Conservation (phyloP, 305 asterid genomes). For the Plantago coronopus region DNA sequence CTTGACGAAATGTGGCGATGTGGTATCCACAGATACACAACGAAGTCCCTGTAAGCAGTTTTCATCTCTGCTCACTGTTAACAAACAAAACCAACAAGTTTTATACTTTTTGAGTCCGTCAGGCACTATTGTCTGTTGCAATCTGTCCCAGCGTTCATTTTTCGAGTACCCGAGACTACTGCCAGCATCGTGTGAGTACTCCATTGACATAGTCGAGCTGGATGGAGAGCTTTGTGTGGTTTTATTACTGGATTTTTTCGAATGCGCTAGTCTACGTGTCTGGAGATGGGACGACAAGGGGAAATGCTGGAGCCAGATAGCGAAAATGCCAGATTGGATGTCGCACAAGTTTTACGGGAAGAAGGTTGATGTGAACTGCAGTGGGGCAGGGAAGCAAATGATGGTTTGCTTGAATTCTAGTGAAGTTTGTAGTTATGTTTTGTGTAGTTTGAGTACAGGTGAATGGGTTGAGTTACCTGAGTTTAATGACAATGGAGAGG, state of each 20-base stretch:
- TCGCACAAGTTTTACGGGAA: constrained; percentile 59
- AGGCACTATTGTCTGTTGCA: constrained; percentile 62
- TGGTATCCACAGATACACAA: constrained; percentile 57
- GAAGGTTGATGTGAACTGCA: constrained; percentile 70
- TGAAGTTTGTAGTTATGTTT: constrained; percentile 46
- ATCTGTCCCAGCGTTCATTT: constrained; percentile 32
- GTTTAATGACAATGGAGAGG: constrained; percentile 24
- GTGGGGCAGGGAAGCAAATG: constrained; percentile 41
- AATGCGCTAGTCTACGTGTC: constrained; percentile 55
- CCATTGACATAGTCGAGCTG: constrained; percentile 68
- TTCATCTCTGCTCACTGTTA: constrained; percentile 43
- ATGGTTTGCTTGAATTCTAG: constrained; percentile 54
- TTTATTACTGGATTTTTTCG: constrained; percentile 61
- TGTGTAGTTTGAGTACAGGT: constrained; percentile 52
- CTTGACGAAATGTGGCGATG: constrained; percentile 74
- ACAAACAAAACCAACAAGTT: constrained; percentile 33
- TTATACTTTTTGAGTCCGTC: constrained; percentile 57
- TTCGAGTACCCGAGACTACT: constrained; percentile 67
- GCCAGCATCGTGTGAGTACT: constrained; percentile 57
- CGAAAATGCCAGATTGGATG: constrained; percentile 70
- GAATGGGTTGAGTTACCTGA: constrained; percentile 67
- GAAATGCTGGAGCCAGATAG: constrained; percentile 50
- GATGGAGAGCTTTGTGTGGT: constrained; percentile 51
- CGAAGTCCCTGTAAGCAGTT: constrained; percentile 72
- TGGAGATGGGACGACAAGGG: constrained; percentile 56